Conservation (phyloP, 2,329 filamentous ascomycete species). For the Exophiala spinifera region DNA sequence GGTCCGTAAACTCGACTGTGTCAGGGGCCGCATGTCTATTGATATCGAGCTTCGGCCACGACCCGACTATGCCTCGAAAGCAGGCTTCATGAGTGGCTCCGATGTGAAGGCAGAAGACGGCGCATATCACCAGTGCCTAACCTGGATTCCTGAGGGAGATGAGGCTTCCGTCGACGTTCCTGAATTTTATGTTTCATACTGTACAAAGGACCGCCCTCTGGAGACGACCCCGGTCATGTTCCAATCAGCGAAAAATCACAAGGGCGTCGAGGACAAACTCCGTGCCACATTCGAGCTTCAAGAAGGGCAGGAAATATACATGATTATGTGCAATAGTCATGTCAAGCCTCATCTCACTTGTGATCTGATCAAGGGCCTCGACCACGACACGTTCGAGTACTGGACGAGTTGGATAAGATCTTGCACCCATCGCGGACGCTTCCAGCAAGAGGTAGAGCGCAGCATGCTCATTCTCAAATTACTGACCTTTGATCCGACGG, state of each 20-base stretch:
- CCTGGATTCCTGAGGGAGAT: conserved; percentile 9
- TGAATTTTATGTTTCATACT: conserved; percentile 22
- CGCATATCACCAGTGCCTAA: conserved; percentile 16
- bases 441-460: conserved; percentile 67
- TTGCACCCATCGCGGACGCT: conserved; percentile 68
- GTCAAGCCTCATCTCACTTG: conserved; percentile 21
- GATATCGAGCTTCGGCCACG: conserved; percentile 70
- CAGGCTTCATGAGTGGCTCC: conserved; percentile 54
- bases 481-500: conserved; percentile 74
- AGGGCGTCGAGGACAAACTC: conserved; percentile 1
- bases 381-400: conserved; percentile 67
- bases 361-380: conserved; percentile 33
- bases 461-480: conserved; percentile 73
- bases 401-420: conserved; percentile 73
- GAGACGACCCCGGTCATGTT: conserved; percentile 13
- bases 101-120: conserved; percentile 15
- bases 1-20: conserved; percentile 68
- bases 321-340: conserved; percentile 22
- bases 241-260: conserved; percentile 4
- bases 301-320: conserved; percentile 22
- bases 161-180: conserved; percentile 8
- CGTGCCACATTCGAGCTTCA: conserved; percentile 20
- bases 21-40: conserved; percentile 63
- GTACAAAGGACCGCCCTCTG: conserved; percentile 12
- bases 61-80: conserved; percentile 65